phyloP scores from a whole-genome alignment of 83 land plant species.

The Thuja plicata region DNA sequence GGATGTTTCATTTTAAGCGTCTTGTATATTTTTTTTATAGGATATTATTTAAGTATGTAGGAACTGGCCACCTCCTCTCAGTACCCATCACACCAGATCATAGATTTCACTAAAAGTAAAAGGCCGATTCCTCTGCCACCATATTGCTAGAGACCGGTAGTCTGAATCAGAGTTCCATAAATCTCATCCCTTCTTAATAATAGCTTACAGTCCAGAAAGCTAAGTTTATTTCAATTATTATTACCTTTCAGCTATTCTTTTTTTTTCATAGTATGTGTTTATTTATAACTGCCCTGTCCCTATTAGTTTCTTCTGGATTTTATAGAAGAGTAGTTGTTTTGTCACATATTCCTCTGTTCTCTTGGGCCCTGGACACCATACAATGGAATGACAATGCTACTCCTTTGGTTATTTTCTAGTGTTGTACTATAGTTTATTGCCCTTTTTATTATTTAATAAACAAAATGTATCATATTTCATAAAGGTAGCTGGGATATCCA shows the following conservation, averaged over 20 bases:
- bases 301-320: neutral
- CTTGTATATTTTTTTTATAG: neutral
- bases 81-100: neutral
- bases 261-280: neutral
- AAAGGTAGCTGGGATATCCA: neutral
- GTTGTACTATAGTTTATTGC: neutral
- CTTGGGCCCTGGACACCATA: neutral
- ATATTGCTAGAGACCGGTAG: neutral
- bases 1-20: neutral
- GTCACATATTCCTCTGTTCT: neutral
- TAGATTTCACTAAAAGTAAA: neutral
- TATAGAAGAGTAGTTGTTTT: neutral
- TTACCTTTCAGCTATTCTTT: neutral
- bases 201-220: neutral
- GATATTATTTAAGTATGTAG: neutral
- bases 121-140: neutral
- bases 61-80: neutral
- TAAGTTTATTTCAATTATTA: neutral
- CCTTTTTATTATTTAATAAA: neutral
- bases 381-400: neutral
- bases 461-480: neutral
- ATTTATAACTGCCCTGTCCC: neutral
- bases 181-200: neutral
- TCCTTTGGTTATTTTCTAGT: neutral
- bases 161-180: neutral